Evolutionary conservation across 2,329 filamentous ascomycete species (phyloP), one percentile per base, ranked within the genome.

Genomic region (Aspergillus sojae): DNA sequence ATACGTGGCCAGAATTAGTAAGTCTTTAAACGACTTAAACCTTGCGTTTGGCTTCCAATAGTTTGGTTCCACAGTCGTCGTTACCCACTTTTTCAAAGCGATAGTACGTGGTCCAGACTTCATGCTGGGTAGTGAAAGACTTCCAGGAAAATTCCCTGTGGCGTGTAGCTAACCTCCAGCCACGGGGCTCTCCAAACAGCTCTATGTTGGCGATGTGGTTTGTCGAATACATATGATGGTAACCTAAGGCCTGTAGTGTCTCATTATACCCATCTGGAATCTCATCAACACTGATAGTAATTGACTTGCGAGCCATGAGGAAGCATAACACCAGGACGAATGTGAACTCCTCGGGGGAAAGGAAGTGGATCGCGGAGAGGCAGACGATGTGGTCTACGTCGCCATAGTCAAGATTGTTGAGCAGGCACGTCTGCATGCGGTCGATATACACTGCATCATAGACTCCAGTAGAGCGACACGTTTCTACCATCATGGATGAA

Each of bases 261-360:
- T 28, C 46, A 60, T 54, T 55, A 23, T 62, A 69, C 7, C 52
- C 45, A 10, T 65, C 65, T n/a, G 67, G 67, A 28, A 65, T 66
- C 32, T 67, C 62, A 28, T 68, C 65, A 32, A 70, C 32, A 2
- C 55, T 19, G 19, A 71, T 23, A 10, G 62, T 68, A 19, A 71
- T 62, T 3, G 70, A 70, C 11, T 61, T 56, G 14, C 50, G 61
- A 7, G 68, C 69, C 23, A 68, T 55, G n/a, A 65, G 61, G 48
- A 71, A 71, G 26, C 62, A 67, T 9, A 60, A 45, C 4, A 63
- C 65, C 45, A 71, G 61, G n/a, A 69, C 60, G 59, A 70, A 66
- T n/a, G 65, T 57, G n/a, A 71, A 57, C 12, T 68, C 68, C 45
- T 65, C 62, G 10, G 58, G 54, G 16, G 62, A 43, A 21, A 71